Base-by-base conservation (phyloP, 139 green algal genomes). In the Haematococcus lacustris region DNA sequence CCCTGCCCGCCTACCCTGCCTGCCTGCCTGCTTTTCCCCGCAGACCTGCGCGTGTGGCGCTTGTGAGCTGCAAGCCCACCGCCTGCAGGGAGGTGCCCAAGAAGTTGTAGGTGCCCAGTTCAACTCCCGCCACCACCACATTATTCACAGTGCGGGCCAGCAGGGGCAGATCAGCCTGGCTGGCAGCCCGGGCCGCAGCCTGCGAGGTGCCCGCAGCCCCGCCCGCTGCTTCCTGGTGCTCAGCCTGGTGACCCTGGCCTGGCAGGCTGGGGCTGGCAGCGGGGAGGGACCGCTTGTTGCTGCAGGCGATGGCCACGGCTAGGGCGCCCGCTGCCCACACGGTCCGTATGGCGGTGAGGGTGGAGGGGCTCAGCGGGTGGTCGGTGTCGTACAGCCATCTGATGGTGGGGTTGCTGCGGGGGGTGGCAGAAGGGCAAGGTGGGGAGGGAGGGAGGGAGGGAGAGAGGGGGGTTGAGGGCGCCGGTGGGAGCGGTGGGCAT, bases 1-100 rank as follows among this genome's bases (percentile, higher is more conserved):
- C n/a, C n/a, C n/a, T n/a, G n/a, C n/a, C n/a, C n/a, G n/a, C n/a
- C n/a, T n/a, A n/a, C n/a, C n/a, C n/a, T n/a, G n/a, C n/a, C n/a
- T n/a, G n/a, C n/a, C n/a, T n/a, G n/a, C n/a, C n/a, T n/a, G n/a
- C n/a, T n/a, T n/a, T n/a, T n/a, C n/a, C n/a, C n/a, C n/a, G n/a
- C 83, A 60, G 0, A 77, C 78, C 78, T 3, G 80, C 85, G 9
- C 83, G 69, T 1, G 83, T 88, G 35, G 85, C 82, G 30, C 47
- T 79, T 3, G 76, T 82, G 40, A 71, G 57, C 38, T 21, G n/a
- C 7, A 66, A 51, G 21, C 51, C 67, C 34, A 61, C 34, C 5
- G 47, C 67, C 33, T 80, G 69, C 51, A 82, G 65, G 3, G 80
- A 61, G 0, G 83, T 86, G 33, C 80, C 83, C 28, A 81, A 25